Conservation (phyloP, 2,329 filamentous ascomycete species). For the Pseudogymnoascus sp. region DNA sequence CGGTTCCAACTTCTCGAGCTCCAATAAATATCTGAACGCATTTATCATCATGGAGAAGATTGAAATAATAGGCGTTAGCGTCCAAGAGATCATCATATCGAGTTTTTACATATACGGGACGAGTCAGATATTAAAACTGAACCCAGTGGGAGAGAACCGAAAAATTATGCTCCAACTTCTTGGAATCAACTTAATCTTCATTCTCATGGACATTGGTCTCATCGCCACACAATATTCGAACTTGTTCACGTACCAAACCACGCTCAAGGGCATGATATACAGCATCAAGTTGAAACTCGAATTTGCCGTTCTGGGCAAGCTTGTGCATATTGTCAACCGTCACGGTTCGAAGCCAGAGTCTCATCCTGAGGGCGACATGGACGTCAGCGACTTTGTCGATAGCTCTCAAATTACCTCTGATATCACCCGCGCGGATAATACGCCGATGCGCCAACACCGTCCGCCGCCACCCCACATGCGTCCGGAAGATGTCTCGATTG, state of each 20-base stretch:
- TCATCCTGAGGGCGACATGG: neutral
- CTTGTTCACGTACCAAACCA: slow-evolving; percentile 32
- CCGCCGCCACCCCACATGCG: neutral
- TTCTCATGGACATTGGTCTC: slow-evolving; percentile 38
- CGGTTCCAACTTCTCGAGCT: slow-evolving; percentile 20
- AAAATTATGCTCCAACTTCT: slow-evolving; percentile 37
- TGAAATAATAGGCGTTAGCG: slow-evolving; percentile 37
- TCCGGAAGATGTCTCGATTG: neutral
- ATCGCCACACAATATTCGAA: slow-evolving; percentile 31
- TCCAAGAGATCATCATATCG: slow-evolving; percentile 41
- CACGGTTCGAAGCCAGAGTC: neutral
- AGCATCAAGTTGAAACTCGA: slow-evolving; percentile 41
- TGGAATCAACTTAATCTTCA: slow-evolving; percentile 39
- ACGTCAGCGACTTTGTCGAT: slow-evolving; percentile 2
- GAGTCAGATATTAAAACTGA: slow-evolving; percentile 7
- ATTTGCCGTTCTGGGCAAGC: slow-evolving; percentile 36
- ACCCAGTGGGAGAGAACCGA: slow-evolving; percentile 15
- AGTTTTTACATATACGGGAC: slow-evolving; percentile 48
- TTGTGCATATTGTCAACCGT: slow-evolving; percentile 1
- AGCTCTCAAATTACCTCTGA: neutral
- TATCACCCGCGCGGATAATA: neutral
- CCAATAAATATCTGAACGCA: slow-evolving; percentile 25
- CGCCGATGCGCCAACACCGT: neutral
- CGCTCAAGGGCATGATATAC: slow-evolving; percentile 34
- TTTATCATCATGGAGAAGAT: slow-evolving; percentile 36